Evolutionary conservation across 202 grass and related monocot species (phyloP), one percentile per base, ranked within the genome.

Genomic region (Zoysia matrella): DNA sequence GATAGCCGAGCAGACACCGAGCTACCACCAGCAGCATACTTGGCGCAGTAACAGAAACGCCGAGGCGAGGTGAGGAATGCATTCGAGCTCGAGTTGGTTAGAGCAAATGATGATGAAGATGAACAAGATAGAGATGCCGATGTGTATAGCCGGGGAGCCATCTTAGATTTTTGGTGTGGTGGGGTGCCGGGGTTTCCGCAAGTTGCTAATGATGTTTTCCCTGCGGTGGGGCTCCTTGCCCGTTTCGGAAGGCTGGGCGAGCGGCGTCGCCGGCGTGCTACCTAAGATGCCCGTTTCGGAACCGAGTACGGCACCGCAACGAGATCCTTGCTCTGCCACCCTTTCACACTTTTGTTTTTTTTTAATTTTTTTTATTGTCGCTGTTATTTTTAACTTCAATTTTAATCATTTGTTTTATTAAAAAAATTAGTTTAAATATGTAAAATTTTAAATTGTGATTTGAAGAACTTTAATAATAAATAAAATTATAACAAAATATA

Each of bases 141-240:
- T 61, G 82, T 77, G 82, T 77, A 77, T 65, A 84, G 73, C 53
- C 68, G 18, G 55, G 22, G 61, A 67, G 55, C 39, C 53, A 86
- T 52, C 36, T 30, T 83, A 72, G 44, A 60, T 60, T 61, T 65
- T 69, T 42, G 63, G 30, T 22, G 39, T 62, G 54, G 68, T 11
- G 22, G 58, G 3, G 62, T 10, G 51, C 52, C 22, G 57, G 71
- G 75, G 64, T 76, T 22, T 7, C 72, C 73, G 62, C 73, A 76
- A 40, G 48, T 56, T 60, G 74, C 44, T 73, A 60, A 67, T 45
- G 67, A 36, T 53, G 7, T 79, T 75, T 80, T 39, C 22, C 62
- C n/a, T 75, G 54, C 53, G 75, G 69, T 65, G 63, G 63, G 65
- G 63, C 30, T 51, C 36, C 54, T 82, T 90, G 72, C 83, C 83